phyloP scores from a whole-genome alignment of 441 rosid species.

The Populus tomentosa region DNA sequence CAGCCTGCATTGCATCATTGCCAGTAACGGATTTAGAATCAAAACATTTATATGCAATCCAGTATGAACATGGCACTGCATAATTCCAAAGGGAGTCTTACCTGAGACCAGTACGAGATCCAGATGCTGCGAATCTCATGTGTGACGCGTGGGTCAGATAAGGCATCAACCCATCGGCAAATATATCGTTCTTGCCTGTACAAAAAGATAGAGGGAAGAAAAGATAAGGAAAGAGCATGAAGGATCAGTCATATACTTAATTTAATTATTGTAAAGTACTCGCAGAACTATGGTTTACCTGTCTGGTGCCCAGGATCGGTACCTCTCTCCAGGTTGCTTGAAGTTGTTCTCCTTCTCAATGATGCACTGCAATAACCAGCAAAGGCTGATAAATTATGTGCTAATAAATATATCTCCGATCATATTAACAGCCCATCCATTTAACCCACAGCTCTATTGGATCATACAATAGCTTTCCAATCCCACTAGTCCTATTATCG shows the following conservation, averaged over 20 bases:
- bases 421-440: background rate
- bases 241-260: background rate
- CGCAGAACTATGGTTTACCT: constrained; percentile 40
- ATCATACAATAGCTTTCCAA: background rate
- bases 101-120: constrained; percentile 91
- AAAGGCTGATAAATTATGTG: background rate
- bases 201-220: background rate
- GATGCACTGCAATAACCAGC: constrained; percentile 46
- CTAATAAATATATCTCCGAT: background rate
- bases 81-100: constrained; percentile 10
- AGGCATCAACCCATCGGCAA: constrained; percentile 65
- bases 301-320: constrained; percentile 67
- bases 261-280: background rate
- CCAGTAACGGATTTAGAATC: background rate
- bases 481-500: background rate
- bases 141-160: constrained; percentile 81
- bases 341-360: constrained; percentile 92
- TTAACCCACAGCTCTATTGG: too few species aligned
- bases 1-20: constrained; percentile 42
- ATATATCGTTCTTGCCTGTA: constrained; percentile 84
- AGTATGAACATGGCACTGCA: background rate
- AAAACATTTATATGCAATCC: background rate
- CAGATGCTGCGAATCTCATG: constrained; percentile 81
- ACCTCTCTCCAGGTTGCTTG: constrained; percentile 94
- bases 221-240: background rate